Evolutionary conservation across 106 monocot genomes (phyloP).

Genomic region (Allium cepa): DNA sequence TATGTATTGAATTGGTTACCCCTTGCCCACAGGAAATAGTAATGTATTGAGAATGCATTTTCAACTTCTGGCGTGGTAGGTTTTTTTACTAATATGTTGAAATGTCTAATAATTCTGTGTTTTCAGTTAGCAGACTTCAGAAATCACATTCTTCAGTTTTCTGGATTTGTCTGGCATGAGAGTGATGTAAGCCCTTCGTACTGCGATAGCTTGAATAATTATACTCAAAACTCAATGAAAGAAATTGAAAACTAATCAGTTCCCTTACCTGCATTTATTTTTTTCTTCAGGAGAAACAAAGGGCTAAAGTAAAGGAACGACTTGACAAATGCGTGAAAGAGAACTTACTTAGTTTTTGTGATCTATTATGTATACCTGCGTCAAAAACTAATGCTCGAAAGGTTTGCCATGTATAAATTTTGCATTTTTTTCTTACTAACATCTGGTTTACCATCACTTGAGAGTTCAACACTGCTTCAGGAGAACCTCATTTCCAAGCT

Average conservation of each 20-base stretch:
- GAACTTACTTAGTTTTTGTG: constrained; percentile 47
- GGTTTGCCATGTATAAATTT: constrained; percentile 16
- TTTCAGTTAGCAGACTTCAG: constrained; percentile 66
- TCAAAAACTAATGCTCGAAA: constrained; percentile 43
- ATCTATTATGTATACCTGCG: constrained; percentile 56
- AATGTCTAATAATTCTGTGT: neutral
- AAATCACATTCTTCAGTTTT: constrained; percentile 68
- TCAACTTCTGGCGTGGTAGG: neutral
- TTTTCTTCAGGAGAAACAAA: constrained; percentile 52
- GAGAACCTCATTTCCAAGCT: constrained; percentile 49
- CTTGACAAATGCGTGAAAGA: constrained; percentile 61
- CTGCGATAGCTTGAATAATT: neutral
- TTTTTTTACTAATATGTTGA: neutral
- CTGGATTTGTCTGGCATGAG: constrained; percentile 82
- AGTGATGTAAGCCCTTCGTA: constrained; percentile 46
- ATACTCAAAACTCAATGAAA: too few relatives aligned
- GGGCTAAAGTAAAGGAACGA: constrained; percentile 49
- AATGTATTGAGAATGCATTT: too few relatives aligned
- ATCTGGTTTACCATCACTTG: neutral
- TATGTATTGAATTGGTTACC: too few relatives aligned
- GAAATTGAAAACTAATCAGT: too few relatives aligned
- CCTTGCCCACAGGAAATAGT: too few relatives aligned
- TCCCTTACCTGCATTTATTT: neutral
- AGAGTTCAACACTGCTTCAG: constrained; percentile 13
- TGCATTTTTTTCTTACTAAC: neutral